A percentile compares a stretch with the other conserved stretches of the same genome.
Evolutionary conservation across 2,329 filamentous ascomycete species (phyloP).

Genomic region (Amauroascus verrucosus): DNA sequence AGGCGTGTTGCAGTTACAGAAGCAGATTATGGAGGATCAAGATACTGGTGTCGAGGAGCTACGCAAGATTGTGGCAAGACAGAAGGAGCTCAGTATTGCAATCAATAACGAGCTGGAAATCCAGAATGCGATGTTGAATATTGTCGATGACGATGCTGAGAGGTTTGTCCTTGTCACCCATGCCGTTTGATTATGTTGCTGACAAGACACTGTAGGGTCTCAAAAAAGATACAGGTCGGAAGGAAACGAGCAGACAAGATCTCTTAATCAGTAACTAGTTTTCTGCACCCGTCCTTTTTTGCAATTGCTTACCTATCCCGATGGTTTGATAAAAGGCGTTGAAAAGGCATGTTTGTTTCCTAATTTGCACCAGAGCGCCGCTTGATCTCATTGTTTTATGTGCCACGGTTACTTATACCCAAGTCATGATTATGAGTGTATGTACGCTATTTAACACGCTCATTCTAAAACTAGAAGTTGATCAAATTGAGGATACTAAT

Average conservation of each 20-base stretch:
- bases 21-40: constrained; percentile 52
- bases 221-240: constrained; percentile 39
- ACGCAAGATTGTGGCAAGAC: constrained; percentile 47
- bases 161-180: constrained; percentile 27
- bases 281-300: background rate
- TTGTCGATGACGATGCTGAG: constrained; percentile 51
- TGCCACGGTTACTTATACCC: background rate
- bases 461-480: background rate
- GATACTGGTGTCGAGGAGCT: constrained; percentile 51
- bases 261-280: constrained; percentile 24
- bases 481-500: background rate
- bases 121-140: constrained; percentile 50
- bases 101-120: constrained; percentile 54
- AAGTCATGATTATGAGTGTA: background rate
- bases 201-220: constrained; percentile 24
- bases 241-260: constrained; percentile 41
- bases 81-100: constrained; percentile 52
- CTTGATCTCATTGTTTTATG: background rate
- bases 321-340: background rate
- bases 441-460: background rate
- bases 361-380: background rate
- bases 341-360: background rate
- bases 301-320: background rate
- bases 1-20: constrained; percentile 54
- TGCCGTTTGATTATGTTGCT: background rate